Conservation (phyloP, 208 protist genomes). For the Jaenimonas drosophilae region DNA sequence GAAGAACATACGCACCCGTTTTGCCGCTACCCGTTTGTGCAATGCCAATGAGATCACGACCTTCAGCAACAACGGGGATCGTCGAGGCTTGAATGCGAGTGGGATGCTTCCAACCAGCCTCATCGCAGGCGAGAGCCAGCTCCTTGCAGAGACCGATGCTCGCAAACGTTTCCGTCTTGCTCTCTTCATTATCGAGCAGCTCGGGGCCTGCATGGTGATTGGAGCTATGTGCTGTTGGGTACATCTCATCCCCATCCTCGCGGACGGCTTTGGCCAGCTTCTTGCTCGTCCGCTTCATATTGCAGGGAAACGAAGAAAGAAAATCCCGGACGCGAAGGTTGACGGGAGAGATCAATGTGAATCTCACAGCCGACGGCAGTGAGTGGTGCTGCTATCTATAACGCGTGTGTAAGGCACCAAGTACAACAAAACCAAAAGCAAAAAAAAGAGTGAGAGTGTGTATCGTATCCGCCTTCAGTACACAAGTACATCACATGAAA, state of each 20-base stretch:
- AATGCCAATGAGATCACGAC: slow-evolving; percentile 94
- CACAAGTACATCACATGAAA: too few relatives aligned
- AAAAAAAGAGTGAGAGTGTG: slow-evolving; percentile 5
- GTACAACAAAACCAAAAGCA: slow-evolving; percentile 5
- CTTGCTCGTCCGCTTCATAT: not conserved
- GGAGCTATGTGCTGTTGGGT: not conserved
- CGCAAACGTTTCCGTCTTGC: slow-evolving; percentile 68
- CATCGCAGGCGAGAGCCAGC: slow-evolving; percentile 82
- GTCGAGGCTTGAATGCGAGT: slow-evolving; percentile 94
- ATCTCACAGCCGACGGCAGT: too few relatives aligned
- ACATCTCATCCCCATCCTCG: slow-evolving; percentile 1
- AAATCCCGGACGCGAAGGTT: not conserved
- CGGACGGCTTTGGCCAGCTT: too few relatives aligned
- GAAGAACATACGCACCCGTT: slow-evolving; percentile 98
- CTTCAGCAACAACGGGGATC: slow-evolving; percentile 90
- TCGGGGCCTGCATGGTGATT: slow-evolving; percentile 51
- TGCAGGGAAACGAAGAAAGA: not conserved
- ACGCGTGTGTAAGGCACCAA: too few relatives aligned
- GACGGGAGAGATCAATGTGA: too few relatives aligned
- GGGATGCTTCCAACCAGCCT: slow-evolving; percentile 88
- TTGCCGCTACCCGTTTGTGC: slow-evolving; percentile 99
- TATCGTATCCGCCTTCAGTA: too few relatives aligned
- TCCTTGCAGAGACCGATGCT: slow-evolving; percentile 88
- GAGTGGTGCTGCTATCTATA: too few relatives aligned
- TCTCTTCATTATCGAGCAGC: slow-evolving; percentile 83